phyloP scores from a whole-genome alignment of 306 rosid species.

The Rosa lucieae region DNA sequence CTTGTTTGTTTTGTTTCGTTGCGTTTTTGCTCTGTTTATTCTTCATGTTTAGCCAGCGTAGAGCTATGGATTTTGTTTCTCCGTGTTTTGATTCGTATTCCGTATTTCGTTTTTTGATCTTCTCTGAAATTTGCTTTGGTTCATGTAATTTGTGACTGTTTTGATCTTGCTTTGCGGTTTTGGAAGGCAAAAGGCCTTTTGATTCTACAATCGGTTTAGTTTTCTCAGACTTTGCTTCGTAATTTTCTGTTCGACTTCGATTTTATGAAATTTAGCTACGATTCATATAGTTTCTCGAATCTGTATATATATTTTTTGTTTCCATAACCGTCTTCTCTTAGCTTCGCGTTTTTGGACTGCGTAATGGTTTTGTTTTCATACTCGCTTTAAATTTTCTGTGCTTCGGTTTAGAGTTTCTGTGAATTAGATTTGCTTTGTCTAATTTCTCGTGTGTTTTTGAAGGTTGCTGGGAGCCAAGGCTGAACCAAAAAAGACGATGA shows the following conservation, averaged over 20 bases:
- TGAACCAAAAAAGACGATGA: background rate
- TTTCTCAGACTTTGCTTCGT: background rate
- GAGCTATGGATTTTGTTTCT: background rate
- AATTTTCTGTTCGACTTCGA: background rate
- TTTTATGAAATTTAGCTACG: background rate
- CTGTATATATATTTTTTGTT: background rate
- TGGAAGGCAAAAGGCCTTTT: background rate
- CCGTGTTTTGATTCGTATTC: background rate
- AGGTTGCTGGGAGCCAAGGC: background rate
- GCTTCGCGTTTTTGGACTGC: background rate
- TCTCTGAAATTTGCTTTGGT: background rate
- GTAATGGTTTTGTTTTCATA: background rate
- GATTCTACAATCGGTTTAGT: background rate
- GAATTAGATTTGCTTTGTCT: background rate
- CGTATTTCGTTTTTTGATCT: background rate
- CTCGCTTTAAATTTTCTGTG: background rate
- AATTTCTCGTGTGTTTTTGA: background rate
- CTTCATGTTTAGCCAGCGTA: background rate
- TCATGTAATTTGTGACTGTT: background rate
- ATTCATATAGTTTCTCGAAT: background rate
- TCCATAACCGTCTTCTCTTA: background rate
- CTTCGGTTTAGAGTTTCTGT: background rate
- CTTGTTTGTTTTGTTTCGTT: background rate
- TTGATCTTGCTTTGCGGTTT: background rate
- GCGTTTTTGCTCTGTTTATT: background rate